phyloP scores from a whole-genome alignment of 1,284 basidiomycete species.

The Sanghuangporus baumii region DNA sequence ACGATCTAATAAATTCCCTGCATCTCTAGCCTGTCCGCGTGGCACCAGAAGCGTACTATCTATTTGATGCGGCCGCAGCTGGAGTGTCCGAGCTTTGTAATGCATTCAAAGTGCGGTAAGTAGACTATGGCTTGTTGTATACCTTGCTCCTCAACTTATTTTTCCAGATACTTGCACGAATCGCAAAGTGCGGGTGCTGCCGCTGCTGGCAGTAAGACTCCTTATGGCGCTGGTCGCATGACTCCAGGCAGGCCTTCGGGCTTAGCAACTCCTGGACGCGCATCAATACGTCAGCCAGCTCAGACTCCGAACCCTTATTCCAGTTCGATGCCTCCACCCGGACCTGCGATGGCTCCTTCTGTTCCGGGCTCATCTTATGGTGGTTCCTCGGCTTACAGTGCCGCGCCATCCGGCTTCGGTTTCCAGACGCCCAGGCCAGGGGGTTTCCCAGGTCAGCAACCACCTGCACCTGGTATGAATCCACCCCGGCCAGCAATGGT shows the following conservation, averaged over 20 bases:
- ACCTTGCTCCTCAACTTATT: slow-evolving; percentile 17
- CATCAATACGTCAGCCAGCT: slow-evolving; percentile 64
- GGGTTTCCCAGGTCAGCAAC: slow-evolving; percentile 16
- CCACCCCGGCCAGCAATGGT: slow-evolving; percentile 58
- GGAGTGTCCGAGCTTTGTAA: slow-evolving; percentile 91
- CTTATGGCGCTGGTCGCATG: slow-evolving; percentile 67
- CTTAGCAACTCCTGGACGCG: slow-evolving; percentile 67
- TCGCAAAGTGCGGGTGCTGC: slow-evolving; percentile 59
- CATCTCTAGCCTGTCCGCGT: slow-evolving; percentile 76
- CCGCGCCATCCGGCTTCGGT: background rate
- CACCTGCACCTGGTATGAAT: slow-evolving; percentile 42
- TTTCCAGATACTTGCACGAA: slow-evolving; percentile 66
- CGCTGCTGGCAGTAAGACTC: slow-evolving; percentile 69
- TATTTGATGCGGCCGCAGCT: slow-evolving; percentile 83
- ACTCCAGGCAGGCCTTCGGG: slow-evolving; percentile 53
- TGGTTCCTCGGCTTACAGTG: slow-evolving; percentile 5
- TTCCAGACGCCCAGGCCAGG: slow-evolving; percentile 17
- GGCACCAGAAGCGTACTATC: slow-evolving; percentile 84
- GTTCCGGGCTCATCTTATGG: slow-evolving; percentile 9
- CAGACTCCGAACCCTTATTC: slow-evolving; percentile 70
- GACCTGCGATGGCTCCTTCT: slow-evolving; percentile 7
- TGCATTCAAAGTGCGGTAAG: slow-evolving; percentile 89
- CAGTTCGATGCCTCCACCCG: slow-evolving; percentile 27
- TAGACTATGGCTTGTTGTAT: slow-evolving; percentile 10
- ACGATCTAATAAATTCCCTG: background rate